These are phyloP conservation scores for Buxus sempervirens DNA, from an alignment of 164 flowering plant genomes.

Conservation along the genomic window DNA sequence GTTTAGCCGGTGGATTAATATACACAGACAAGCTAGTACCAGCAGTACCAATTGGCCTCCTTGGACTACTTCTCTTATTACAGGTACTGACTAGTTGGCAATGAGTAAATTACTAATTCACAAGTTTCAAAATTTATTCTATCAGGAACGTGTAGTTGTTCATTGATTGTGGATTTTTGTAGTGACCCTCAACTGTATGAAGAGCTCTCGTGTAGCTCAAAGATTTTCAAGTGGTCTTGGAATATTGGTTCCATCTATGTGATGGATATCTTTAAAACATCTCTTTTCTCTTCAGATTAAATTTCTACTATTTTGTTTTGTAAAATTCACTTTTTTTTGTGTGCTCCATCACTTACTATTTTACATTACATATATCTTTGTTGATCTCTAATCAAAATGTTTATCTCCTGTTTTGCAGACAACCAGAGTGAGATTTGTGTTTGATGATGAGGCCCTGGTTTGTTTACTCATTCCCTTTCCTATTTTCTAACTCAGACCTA, in stretches of 20 bases:
- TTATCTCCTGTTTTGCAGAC: slow-evolving; percentile 48
- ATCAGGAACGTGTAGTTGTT: neutral
- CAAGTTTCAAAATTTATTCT: neutral
- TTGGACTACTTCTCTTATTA: slow-evolving; percentile 74
- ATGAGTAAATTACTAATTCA: neutral
- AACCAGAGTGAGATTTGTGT: slow-evolving; percentile 87
- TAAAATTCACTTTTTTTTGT: neutral
- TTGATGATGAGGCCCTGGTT: slow-evolving; percentile 88
- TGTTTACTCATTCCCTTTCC: slow-evolving; percentile 23
- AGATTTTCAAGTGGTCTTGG: neutral
- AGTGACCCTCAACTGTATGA: neutral
- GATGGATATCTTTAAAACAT: neutral
- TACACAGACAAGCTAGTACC: slow-evolving; percentile 71
- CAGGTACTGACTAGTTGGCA: slow-evolving; percentile 49
- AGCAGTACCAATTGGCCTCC: slow-evolving; percentile 80
- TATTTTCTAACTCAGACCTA: too few relatives aligned
- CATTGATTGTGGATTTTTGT: too few relatives aligned
- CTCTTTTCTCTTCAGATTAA: neutral
- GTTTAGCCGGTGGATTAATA: slow-evolving; percentile 72
- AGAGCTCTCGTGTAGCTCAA: neutral
- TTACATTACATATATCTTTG: neutral
- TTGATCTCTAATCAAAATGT: neutral
- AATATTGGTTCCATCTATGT: neutral
- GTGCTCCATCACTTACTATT: neutral
- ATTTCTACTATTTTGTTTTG: neutral